Percentiles rank a stretch among this genome's conserved stretches.
Evolutionary conservation across 768 basidiomycete species (phyloP).

Genomic region (Leucogyrophana mollusca): DNA sequence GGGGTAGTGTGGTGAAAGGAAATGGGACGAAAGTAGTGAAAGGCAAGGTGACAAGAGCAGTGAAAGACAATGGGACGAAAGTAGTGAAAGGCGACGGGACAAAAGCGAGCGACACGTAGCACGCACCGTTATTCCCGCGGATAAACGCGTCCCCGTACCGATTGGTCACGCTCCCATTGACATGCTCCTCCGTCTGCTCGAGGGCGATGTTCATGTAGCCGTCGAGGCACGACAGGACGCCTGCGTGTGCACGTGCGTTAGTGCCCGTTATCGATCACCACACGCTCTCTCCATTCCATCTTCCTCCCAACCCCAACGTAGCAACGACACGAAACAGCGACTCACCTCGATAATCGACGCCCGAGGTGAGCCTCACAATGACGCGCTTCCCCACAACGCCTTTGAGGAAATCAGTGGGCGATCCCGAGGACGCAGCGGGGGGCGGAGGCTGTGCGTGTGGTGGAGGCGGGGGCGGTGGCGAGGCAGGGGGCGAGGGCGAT

Average conservation of each 20-base stretch:
- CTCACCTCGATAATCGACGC: conserved; percentile 90
- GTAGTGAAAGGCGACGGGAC: conserved; percentile 4
- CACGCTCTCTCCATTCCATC: too few relatives aligned
- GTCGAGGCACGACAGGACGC: conserved; percentile 91
- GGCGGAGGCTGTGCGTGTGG: conserved; percentile 51
- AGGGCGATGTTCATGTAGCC: conserved; percentile 99
- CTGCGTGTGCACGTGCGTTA: conserved; percentile 47
- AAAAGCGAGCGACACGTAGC: too few relatives aligned
- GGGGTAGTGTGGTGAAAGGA: too few relatives aligned
- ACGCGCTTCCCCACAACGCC: conserved; percentile 96
- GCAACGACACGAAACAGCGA: too few relatives aligned
- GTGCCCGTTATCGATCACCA: too few relatives aligned
- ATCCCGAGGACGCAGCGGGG: conserved; percentile 57
- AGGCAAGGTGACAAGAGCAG: not conserved
- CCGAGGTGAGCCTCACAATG: conserved; percentile 86
- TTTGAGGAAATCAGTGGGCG: conserved; percentile 91
- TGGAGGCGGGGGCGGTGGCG: conserved; percentile 39
- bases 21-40: conserved; percentile 3
- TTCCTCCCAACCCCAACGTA: too few relatives aligned
- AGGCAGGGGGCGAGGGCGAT: too few relatives aligned
- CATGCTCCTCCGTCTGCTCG: conserved; percentile 96
- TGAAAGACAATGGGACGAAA: not conserved
- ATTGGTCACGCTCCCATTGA: conserved; percentile 84
- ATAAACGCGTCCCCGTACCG: conserved; percentile 96
- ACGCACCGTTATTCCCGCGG: conserved; percentile 85